Conservation (phyloP, 805 yeast genomes). For the Geotrichum ghanense region DNA sequence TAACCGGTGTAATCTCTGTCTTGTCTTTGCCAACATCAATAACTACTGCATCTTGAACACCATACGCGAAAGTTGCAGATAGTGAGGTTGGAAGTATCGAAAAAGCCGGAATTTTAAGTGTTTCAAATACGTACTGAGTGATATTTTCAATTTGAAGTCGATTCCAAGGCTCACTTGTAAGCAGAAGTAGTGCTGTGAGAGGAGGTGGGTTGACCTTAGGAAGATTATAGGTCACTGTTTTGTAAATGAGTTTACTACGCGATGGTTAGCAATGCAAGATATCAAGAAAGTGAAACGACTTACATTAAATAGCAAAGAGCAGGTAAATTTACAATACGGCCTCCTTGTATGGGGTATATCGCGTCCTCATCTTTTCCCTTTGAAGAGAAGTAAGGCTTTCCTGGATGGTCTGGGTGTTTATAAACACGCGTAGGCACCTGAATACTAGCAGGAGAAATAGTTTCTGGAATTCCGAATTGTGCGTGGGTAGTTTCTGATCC, state of each 20-base stretch:
- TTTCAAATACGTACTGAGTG: slow-evolving; percentile 67
- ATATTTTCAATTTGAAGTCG: slow-evolving; percentile 54
- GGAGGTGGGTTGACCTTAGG: slow-evolving; percentile 20
- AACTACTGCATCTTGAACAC: slow-evolving; percentile 51
- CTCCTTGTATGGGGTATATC: slow-evolving; percentile 52
- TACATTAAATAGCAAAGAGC: slow-evolving; percentile 59
- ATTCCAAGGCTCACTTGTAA: slow-evolving; percentile 62
- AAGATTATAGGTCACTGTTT: slow-evolving; percentile 28
- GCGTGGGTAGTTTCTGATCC: slow-evolving; percentile 69
- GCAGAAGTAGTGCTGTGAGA: slow-evolving; percentile 56
- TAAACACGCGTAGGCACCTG: slow-evolving; percentile 72
- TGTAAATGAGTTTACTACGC: slow-evolving; percentile 36
- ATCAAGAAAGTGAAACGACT: slow-evolving; percentile 29
- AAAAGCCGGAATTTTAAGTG: slow-evolving; percentile 59
- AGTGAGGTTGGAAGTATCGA: slow-evolving; percentile 56
- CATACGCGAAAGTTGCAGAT: slow-evolving; percentile 61
- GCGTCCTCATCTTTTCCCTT: slow-evolving; percentile 31
- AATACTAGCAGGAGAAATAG: slow-evolving; percentile 63
- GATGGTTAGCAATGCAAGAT: background rate
- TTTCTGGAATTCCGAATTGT: slow-evolving; percentile 66
- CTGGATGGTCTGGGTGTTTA: slow-evolving; percentile 20
- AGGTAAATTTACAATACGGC: slow-evolving; percentile 52
- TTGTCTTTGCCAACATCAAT: slow-evolving; percentile 71
- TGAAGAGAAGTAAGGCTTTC: slow-evolving; percentile 27
- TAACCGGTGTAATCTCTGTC: slow-evolving; percentile 70